Evolutionary conservation across 305 asterid species (phyloP), one percentile per base, ranked within the genome.

Genomic region (Fraxinus greggii): DNA sequence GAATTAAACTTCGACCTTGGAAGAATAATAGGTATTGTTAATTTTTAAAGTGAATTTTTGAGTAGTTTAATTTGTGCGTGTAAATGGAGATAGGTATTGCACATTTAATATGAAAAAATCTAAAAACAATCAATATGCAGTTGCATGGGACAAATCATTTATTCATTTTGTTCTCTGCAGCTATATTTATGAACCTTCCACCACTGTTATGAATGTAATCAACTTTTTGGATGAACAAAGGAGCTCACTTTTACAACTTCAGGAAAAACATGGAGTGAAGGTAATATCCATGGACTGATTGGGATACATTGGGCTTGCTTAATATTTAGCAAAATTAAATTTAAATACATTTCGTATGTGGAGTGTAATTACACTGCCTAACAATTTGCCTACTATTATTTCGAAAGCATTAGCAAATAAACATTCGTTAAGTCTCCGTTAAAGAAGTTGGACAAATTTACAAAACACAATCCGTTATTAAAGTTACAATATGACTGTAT

Each of bases 1-100:
- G 98, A 88, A 94, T 96, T 75, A 97, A 93, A 87, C 91, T 93
- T 85, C 94, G 99, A 59, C 97, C 98, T 2, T 94, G 89, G 90
- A 93, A 93, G 88, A 94, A 92, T 83, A 93, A 94, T 86, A 91
- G 95, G 98, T 93, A 87, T 32, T 13, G 40, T 79, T 78, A 80
- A 24, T 5, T 84, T 3, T 72, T 59, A 32, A 5, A 31, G 12
- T 32, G 24, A 29, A 70, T 24, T 70, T 67, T 59, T 56, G 28
- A 29, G 85, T 72, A 56, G 70, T 81, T 82, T 10, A 67, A 21
- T 77, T 73, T 69, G 15, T 67, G 13, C 26, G 56, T 36, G 72
- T 72, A 28, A 75, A 40, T 42, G 29, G 75, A 38, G 51, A 4
- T 29, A 7, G 48, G 17, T n/a, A 19, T 63, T 21, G 8, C 42